Percentiles rank a stretch among this genome's conserved stretches.
These are phyloP conservation scores for Strobilomyces confusus DNA, from an alignment of 768 basidiomycete genomes.

Conservation along the genomic window DNA sequence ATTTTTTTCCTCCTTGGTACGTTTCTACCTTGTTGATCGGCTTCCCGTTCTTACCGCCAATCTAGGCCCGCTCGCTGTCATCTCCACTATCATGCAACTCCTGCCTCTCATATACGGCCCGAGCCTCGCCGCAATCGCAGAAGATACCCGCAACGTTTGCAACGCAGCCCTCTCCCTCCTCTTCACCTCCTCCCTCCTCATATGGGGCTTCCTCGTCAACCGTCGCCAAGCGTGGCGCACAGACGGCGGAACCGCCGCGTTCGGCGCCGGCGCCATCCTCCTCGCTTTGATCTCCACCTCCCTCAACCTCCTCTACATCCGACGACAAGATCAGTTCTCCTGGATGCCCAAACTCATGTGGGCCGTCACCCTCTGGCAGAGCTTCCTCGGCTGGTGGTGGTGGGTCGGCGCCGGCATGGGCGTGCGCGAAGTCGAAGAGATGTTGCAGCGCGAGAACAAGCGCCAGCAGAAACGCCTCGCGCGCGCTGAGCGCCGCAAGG, in stretches of 20 bases:
- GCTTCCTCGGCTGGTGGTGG: constrained; percentile 98
- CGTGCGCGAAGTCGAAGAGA: constrained; percentile 65
- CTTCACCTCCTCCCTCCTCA: constrained; percentile 82
- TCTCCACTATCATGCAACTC: constrained; percentile 81
- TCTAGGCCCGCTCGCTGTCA: constrained; percentile 77
- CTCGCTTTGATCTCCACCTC: constrained; percentile 82
- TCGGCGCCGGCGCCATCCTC: constrained; percentile 78
- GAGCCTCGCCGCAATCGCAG: constrained; percentile 50
- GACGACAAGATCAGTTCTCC: constrained; percentile 74
- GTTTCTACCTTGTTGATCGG: constrained; percentile 8
- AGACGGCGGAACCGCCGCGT: constrained; percentile 93
- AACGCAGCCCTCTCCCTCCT: constrained; percentile 95
- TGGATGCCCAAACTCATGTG: constrained; percentile 92
- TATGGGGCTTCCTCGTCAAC: constrained; percentile 93
- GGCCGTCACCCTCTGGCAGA: constrained; percentile 95
- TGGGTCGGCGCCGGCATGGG: constrained; percentile 95
- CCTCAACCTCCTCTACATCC: constrained; percentile 87
- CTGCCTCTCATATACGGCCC: constrained; percentile 50
- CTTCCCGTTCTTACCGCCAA: background rate
- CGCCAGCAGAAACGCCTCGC: constrained; percentile 44
- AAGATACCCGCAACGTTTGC: constrained; percentile 87
- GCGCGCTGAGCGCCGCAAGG: constrained; percentile 44
- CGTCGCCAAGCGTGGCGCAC: constrained; percentile 91
- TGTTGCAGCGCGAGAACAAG: constrained; percentile 51
- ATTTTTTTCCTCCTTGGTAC: constrained; percentile 80